These are phyloP conservation scores for Ottelia alismoides DNA, from an alignment of 106 monocot genomes.

Conservation along the genomic window DNA sequence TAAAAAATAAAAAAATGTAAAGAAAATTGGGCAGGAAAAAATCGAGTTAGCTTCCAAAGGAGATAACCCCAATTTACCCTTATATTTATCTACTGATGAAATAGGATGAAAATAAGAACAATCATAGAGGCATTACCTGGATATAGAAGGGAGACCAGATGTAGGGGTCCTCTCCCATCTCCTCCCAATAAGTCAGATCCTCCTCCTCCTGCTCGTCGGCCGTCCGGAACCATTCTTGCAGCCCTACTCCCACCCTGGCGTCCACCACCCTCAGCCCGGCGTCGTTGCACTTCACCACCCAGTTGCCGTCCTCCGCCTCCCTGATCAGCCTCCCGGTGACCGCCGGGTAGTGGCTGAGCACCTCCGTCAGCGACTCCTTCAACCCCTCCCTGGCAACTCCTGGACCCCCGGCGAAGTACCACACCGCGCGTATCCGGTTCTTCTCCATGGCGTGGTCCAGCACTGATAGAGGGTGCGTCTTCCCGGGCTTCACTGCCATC, in stretches of 20 bases:
- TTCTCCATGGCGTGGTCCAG: conserved; percentile 62
- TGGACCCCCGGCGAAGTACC: conserved; percentile 35
- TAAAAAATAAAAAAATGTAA: not conserved
- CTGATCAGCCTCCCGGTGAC: conserved; percentile 45
- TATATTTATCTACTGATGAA: no score
- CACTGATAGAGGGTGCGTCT: conserved; percentile 53
- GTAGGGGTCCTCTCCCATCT: conserved; percentile 29
- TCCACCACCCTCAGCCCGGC: conserved; percentile 65
- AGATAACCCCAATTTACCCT: no score
- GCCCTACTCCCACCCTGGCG: conserved; percentile 21
- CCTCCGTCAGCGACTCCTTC: conserved; percentile 67
- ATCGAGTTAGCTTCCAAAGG: no score
- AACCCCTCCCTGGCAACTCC: conserved; percentile 13
- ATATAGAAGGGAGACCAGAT: conserved; percentile 79
- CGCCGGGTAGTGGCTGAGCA: conserved; percentile 65
- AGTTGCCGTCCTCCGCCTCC: conserved; percentile 25
- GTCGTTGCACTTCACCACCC: conserved; percentile 75
- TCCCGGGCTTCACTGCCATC: conserved; percentile 56
- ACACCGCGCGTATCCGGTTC: conserved; percentile 52
- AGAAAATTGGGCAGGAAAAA: no score
- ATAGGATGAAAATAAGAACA: not conserved
- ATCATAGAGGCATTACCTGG: conserved; percentile 26
- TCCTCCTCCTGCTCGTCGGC: conserved; percentile 46
- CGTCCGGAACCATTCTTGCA: conserved; percentile 56
- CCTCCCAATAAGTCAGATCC: conserved; percentile 54